Evolutionary conservation across 371 early-diverging fungal genomes (phyloP).

Genomic region (Actinomortierella ambigua): DNA sequence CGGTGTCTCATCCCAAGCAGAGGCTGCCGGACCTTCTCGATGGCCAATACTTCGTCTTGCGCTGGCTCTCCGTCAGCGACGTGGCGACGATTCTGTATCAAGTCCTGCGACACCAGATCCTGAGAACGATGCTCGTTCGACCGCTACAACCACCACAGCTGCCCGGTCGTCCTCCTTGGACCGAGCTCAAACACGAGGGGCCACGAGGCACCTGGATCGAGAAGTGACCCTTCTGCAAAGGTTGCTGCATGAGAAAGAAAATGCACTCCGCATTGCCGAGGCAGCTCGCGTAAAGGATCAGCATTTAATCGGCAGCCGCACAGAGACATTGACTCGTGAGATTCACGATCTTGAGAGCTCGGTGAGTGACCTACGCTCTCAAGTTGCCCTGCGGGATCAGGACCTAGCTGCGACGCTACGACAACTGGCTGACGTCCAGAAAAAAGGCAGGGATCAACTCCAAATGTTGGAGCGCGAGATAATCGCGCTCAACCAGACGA

Average conservation of each 20-base stretch:
- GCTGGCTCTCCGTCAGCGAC: too few species aligned
- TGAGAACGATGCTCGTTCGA: too few species aligned
- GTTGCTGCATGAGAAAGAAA: slow-evolving; percentile 24
- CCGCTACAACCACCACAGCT: too few species aligned
- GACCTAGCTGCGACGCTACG: slow-evolving; percentile 7
- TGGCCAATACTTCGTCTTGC: too few species aligned
- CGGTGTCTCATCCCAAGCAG: too few species aligned
- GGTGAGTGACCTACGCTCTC: slow-evolving; percentile 15
- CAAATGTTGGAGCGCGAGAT: slow-evolving; percentile 10
- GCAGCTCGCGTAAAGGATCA: slow-evolving; percentile 2
- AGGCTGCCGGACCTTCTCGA: too few species aligned
- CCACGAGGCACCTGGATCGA: slow-evolving; percentile 14
- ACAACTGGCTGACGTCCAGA: not conserved
- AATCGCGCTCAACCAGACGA: not conserved
- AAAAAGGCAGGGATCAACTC: not conserved
- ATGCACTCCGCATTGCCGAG: slow-evolving; percentile 21
- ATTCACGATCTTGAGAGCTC: slow-evolving; percentile 20
- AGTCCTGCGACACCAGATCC: too few species aligned
- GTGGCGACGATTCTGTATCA: too few species aligned
- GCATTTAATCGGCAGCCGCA: slow-evolving; percentile 10
- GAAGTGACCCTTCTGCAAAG: slow-evolving; percentile 22
- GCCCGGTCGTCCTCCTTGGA: too few species aligned
- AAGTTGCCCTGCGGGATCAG: slow-evolving; percentile 7
- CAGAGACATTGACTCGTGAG: slow-evolving; percentile 20
- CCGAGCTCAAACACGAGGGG: too few species aligned